A percentile compares a stretch with the other conserved stretches of the same genome.
Conservation (phyloP, 1,284 basidiomycete genomes). For the Rhodotorula mucilaginosa region DNA sequence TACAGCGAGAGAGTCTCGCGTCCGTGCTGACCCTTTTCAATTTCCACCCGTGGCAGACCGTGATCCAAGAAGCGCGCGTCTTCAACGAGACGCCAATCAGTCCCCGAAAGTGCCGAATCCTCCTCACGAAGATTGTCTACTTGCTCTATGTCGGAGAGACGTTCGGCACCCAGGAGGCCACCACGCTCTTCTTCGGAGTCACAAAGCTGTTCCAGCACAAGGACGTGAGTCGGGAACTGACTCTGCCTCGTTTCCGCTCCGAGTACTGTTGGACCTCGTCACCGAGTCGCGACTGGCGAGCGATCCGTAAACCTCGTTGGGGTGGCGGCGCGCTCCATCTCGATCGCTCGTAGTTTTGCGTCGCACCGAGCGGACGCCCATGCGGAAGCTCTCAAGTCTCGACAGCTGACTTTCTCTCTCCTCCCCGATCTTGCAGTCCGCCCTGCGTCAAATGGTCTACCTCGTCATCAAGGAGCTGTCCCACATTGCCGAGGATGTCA, state of each 20-base stretch:
- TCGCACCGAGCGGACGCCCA: too few relatives aligned
- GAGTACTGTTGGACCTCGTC: too few relatives aligned
- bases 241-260: too few relatives aligned
- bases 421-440: constrained; percentile 62
- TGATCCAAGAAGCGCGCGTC: constrained; percentile 95
- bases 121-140: constrained; percentile 95
- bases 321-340: too few relatives aligned
- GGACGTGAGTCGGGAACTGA: constrained; percentile 66
- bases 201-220: constrained; percentile 99
- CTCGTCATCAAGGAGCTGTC: constrained; percentile 98
- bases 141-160: constrained; percentile 94
- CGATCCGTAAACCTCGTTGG: too few relatives aligned
- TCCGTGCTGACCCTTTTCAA: background rate
- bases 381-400: too few relatives aligned
- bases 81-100: constrained; percentile 97
- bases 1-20: background rate
- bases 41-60: constrained; percentile 54
- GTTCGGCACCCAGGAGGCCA: constrained; percentile 93
- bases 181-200: constrained; percentile 96
- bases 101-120: constrained; percentile 84
- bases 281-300: too few relatives aligned
- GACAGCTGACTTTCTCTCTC: background rate
- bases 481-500: constrained; percentile 94
- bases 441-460: constrained; percentile 96
- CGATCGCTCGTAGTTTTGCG: too few relatives aligned